A percentile compares a stretch with the other conserved stretches of the same genome.
Evolutionary conservation across 2,329 filamentous ascomycete species (phyloP).

Genomic region (Colletotrichum viniferum): DNA sequence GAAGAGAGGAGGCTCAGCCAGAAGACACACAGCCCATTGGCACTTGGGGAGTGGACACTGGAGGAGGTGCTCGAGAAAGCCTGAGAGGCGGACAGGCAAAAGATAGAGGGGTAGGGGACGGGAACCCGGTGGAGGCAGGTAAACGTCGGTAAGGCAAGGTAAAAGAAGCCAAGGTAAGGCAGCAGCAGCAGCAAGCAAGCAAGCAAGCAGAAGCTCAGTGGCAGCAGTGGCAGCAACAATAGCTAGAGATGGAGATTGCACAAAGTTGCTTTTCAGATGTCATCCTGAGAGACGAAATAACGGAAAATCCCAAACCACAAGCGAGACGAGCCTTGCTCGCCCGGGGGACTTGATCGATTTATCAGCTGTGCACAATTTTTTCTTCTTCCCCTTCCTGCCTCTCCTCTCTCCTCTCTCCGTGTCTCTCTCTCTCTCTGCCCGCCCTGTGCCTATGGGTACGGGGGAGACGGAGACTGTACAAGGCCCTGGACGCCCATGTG

Average conservation of each 20-base stretch:
- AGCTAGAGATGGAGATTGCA: slow-evolving; percentile 2
- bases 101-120: neutral
- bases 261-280: slow-evolving; percentile 11
- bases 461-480: slow-evolving; percentile 9
- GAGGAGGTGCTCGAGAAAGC: slow-evolving; percentile 5
- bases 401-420: neutral
- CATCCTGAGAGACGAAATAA: neutral
- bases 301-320: slow-evolving; percentile 2
- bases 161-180: neutral
- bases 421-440: neutral
- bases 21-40: slow-evolving; percentile 17
- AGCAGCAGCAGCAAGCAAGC: neutral
- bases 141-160: neutral
- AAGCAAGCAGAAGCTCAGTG: neutral
- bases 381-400: neutral
- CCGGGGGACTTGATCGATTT: slow-evolving; percentile 14
- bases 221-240: neutral
- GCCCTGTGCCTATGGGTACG: neutral
- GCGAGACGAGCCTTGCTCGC: slow-evolving; percentile 7
- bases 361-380: slow-evolving; percentile 21
- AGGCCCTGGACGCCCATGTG: slow-evolving; percentile 5
- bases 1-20: slow-evolving; percentile 10
- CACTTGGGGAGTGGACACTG: slow-evolving; percentile 8
- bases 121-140: neutral
- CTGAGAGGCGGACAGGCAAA: neutral